Base-by-base conservation (phyloP, 805 yeast genomes). In the Pachysolen tannophilus region DNA sequence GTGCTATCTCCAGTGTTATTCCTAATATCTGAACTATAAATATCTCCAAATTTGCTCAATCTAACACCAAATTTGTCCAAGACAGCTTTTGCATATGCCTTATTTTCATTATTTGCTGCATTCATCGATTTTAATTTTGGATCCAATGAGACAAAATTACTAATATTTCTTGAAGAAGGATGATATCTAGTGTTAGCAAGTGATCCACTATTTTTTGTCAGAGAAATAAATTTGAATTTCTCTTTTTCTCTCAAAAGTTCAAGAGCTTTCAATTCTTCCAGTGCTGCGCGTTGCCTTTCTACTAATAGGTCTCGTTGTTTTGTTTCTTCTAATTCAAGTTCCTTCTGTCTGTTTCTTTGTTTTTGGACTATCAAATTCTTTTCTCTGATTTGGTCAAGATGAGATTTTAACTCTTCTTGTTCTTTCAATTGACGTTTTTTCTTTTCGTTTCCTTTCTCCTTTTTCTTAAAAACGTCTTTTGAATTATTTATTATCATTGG, bases 31-130 rank as follows among this genome's bases (percentile, higher is more conserved):
- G 30, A 28, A 21, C 34, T 36, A 11, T 36, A 15, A 14, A 34
- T 25, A 28, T 41, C 34, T 19, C 53, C 58, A 11, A 55, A 29
- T 39, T 43, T 42, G 18, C 48, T 48, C 44, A 54, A 34, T 11
- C 49, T 41, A 19, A 53, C 55, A n/a, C 58, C 58, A 33, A 53
- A 40, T 26, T 48, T 51, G 26, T 44, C 42, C 20, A 53, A 39
- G 1, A 52, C 58, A 2, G 41, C 28, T 9, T 48, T 40, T 9
- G 56, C 53, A 34, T 38, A 39, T 7, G n/a, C 21, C n/a, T n/a
- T n/a, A 20, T 41, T 36, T 16, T 27, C 30, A 16, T 33, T 37
- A 10, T 16, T 30, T 4, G 14, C 5, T 14, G 39, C 8, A 25
- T 26, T 26, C 33, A 33, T 26, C 21, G 35, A 25, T 19, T 23